Evolutionary conservation across 768 basidiomycete genomes (phyloP).

Genomic region (Mycena amicta): DNA sequence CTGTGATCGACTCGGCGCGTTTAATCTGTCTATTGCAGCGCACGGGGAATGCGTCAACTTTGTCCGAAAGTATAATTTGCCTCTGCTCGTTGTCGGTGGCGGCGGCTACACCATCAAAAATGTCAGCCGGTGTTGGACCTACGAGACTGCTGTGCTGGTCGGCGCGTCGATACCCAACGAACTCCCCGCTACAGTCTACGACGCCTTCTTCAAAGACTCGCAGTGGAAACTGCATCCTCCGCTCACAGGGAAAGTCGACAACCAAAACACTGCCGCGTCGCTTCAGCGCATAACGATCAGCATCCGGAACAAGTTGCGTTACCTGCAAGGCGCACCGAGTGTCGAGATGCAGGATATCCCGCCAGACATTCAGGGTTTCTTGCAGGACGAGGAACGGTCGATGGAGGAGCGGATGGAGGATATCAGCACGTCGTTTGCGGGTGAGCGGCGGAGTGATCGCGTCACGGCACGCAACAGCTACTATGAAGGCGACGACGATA

Average conservation of each 20-base stretch:
- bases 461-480: constrained; percentile 65
- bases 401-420: constrained; percentile 76
- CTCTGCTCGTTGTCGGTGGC: constrained; percentile 89
- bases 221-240: constrained; percentile 94
- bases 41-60: constrained; percentile 99
- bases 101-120: constrained; percentile 98
- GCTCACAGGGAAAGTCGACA: constrained; percentile 88
- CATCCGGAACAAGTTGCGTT: constrained; percentile 86
- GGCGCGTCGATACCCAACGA: constrained; percentile 82
- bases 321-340: constrained; percentile 94
- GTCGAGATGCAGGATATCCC: constrained; percentile 97
- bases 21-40: constrained; percentile 96
- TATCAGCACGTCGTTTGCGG: constrained; percentile 52
- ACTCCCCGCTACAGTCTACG: constrained; percentile 87
- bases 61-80: constrained; percentile 89
- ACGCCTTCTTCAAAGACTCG: constrained; percentile 89
- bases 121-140: constrained; percentile 98
- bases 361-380: constrained; percentile 79
- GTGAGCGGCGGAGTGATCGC: constrained; percentile 57
- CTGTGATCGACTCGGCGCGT: constrained; percentile 92
- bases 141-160: constrained; percentile 93
- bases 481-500: constrained; percentile 73
- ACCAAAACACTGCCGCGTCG: constrained; percentile 82
- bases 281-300: constrained; percentile 87
- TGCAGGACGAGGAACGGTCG: constrained; percentile 71